Evolutionary conservation across 75 land plant genomes (phyloP).

Genomic region (Isoetes taiwanensis): DNA sequence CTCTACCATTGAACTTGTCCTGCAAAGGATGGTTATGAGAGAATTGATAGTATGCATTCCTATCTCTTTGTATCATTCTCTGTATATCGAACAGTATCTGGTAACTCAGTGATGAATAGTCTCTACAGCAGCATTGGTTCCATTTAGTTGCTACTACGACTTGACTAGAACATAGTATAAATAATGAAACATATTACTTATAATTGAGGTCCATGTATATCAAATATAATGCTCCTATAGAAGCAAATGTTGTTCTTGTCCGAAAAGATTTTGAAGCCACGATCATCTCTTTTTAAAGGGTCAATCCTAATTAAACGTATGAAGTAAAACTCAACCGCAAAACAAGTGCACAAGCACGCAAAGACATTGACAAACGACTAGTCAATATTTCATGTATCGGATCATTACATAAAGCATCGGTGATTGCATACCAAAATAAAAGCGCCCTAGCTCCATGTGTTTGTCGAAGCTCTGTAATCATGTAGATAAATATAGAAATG

Average conservation of each 20-base stretch:
- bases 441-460: slow-evolving; percentile 38
- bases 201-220: slow-evolving; percentile 36
- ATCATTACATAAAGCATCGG: neutral
- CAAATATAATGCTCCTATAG: slow-evolving; percentile 28
- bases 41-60: no score
- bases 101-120: no score
- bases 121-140: no score
- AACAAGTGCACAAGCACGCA: slow-evolving; percentile 41
- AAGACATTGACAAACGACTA: neutral
- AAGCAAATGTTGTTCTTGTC: slow-evolving; percentile 31
- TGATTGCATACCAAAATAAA: slow-evolving; percentile 39
- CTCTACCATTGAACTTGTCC: no score
- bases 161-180: no score
- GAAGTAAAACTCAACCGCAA: slow-evolving; percentile 35
- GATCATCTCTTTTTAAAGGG: slow-evolving; percentile 18
- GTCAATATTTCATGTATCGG: neutral
- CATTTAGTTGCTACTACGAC: no score
- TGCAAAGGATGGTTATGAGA: no score
- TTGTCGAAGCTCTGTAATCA: slow-evolving; percentile 71
- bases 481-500: slow-evolving; percentile 43
- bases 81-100: no score
- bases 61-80: no score
- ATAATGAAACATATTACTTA: no score
- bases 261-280: slow-evolving; percentile 20
- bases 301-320: slow-evolving; percentile 21